Base-by-base conservation (phyloP, 148 eudicot species). In the Arctostaphylos glauca region DNA sequence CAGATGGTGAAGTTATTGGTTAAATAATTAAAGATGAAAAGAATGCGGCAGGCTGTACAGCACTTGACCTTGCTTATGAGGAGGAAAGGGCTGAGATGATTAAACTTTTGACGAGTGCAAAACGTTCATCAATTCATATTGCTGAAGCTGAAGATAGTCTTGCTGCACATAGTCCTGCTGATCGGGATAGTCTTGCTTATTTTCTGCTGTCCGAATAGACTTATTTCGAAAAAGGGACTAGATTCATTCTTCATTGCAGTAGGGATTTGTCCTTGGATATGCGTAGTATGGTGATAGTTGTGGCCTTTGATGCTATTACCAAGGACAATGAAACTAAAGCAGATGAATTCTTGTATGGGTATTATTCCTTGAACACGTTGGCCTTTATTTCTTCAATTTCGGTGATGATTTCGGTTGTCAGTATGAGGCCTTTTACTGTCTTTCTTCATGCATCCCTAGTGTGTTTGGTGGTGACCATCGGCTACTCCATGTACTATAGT, bases 201-300 rank as follows among this genome's bases (percentile, higher is more conserved):
- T 44, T 38, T 72, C 9, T 72, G 23, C 46, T 2, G 12, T 16
- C 50, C 2, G 4, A 9, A 18, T 52, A 72, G 76, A 23, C 8
- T 43, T 1, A 0, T 7, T 5, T 41, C 3, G 76, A 72, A 72
- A 14, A 0, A 16, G 0, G 13, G 2, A 1, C 44, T 44, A 16
- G 76, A 44, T 38, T 38, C 48, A 2, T 72, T 15, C 52, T 72
- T 16, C 16, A 72, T 4, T 14, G 49, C 48, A 21, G 9, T 2
- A 72, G 50, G 23, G 76, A 44, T 0, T 2, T 72, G 48, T 4
- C 52, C 18, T 38, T 72, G 52, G 76, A 72, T 9, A 44, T 72
- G 76, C 76, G 76, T 50, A 72, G 44, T 18, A 16, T 72, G 76
- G 76, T 72, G 4, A 50, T 72, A 0, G 52, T 72, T 43, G 76